Percentiles rank a stretch among this genome's conserved stretches.
Conservation (phyloP, 306 rosid genomes). For the Prunus mongolica region DNA sequence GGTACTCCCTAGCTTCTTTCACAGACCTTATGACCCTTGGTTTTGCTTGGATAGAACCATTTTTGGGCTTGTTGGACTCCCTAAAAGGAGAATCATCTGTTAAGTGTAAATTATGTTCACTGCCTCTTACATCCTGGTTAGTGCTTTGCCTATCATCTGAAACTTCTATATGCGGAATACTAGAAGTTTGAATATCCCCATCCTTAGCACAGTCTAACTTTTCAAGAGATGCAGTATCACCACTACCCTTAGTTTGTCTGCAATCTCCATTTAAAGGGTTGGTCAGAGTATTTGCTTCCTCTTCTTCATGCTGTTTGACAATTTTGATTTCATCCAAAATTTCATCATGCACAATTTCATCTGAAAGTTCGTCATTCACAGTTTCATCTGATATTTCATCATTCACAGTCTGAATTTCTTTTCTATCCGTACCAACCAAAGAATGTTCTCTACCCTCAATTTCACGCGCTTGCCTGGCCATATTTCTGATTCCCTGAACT, state of each 20-base stretch:
- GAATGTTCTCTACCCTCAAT: constrained; percentile 41
- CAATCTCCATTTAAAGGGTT: constrained; percentile 28
- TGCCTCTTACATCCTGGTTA: constrained; percentile 25
- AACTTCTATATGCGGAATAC: constrained; percentile 29
- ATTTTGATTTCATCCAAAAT: constrained; percentile 25
- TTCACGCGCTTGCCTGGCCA: constrained; percentile 53
- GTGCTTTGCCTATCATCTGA: constrained; percentile 26
- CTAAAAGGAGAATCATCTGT: constrained; percentile 28
- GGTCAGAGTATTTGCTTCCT: constrained; percentile 17
- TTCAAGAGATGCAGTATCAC: constrained; percentile 24
- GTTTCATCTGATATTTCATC: constrained; percentile 28
- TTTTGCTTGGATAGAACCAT: constrained; percentile 32
- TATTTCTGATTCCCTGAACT: constrained; percentile 62
- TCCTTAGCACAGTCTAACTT: constrained; percentile 26
- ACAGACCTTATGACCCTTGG: constrained; percentile 72
- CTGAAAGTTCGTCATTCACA: constrained; percentile 15
- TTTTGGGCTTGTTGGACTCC: constrained; percentile 33
- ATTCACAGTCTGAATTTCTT: constrained; percentile 23
- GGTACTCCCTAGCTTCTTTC: constrained; percentile 86
- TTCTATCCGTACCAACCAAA: constrained; percentile 17
- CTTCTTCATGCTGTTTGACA: constrained; percentile 17
- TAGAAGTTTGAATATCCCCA: constrained; percentile 12
- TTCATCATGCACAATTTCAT: constrained; percentile 17
- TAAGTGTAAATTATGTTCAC: constrained; percentile 19
- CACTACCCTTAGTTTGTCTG: constrained; percentile 15